phyloP scores from a whole-genome alignment of 2,329 filamentous ascomycete genomes.

The Chalaropsis thielavioides region DNA sequence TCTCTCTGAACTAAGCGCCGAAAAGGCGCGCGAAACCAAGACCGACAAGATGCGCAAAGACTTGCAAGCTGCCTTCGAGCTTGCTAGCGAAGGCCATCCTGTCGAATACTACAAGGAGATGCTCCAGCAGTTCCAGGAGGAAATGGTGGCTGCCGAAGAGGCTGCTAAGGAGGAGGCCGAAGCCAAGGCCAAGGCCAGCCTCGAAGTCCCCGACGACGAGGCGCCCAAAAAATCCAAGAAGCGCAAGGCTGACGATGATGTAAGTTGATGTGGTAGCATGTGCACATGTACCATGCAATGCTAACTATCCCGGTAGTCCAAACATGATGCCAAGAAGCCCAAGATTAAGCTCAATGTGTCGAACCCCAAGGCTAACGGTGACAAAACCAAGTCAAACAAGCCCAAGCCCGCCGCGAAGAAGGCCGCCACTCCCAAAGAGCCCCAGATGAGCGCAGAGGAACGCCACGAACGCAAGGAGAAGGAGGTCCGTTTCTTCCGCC shows the following conservation, averaged over 20 bases:
- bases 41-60: conserved; percentile 70
- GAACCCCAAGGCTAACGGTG: conserved; percentile 35
- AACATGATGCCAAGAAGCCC: conserved; percentile 50
- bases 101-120: conserved; percentile 74
- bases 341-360: conserved; percentile 55
- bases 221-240: conserved; percentile 59
- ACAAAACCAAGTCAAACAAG: conserved; percentile 40
- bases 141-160: conserved; percentile 39
- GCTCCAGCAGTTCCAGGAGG: conserved; percentile 54
- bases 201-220: conserved; percentile 42
- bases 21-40: conserved; percentile 52
- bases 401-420: conserved; percentile 40
- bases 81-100: conserved; percentile 65
- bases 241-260: conserved; percentile 72
- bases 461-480: conserved; percentile 48
- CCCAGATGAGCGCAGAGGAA: conserved; percentile 44
- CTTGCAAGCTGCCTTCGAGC: conserved; percentile 61
- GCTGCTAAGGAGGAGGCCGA: conserved; percentile 36
- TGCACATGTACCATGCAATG: background rate
- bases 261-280: conserved; percentile 27
- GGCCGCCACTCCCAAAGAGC: conserved; percentile 38
- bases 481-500: conserved; percentile 81
- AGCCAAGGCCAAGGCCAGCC: conserved; percentile 24
- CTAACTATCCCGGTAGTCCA: conserved; percentile 7
- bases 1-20: conserved; percentile 60